These are phyloP conservation scores for Lanmaoa rubissima DNA, from an alignment of 768 basidiomycete genomes.

Conservation along the genomic window DNA sequence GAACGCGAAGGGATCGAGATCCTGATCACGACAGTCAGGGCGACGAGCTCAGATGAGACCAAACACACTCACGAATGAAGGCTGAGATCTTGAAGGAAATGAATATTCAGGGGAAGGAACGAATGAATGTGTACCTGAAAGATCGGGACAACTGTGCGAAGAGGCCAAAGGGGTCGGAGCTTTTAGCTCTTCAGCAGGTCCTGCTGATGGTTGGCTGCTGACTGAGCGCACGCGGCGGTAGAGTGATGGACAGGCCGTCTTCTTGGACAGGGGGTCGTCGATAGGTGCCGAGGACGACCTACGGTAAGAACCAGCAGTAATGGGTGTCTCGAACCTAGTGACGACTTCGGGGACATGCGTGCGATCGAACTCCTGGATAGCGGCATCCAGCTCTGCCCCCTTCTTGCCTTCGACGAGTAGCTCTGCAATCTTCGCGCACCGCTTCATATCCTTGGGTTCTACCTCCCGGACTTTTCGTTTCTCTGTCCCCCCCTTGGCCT, in stretches of 20 bases:
- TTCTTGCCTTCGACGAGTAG: conserved; percentile 66
- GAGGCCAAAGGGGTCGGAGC: conserved; percentile 1
- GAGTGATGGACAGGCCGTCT: conserved; percentile 26
- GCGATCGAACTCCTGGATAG: conserved; percentile 59
- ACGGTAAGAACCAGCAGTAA: conserved; percentile 67
- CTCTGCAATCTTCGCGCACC: conserved; percentile 67
- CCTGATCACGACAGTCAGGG: conserved; percentile 15
- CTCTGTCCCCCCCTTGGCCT: conserved; percentile 29
- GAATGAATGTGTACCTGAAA: conserved; percentile 36
- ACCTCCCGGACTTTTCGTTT: conserved; percentile 37
- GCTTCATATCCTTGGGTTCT: conserved; percentile 52
- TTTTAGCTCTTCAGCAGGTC: conserved; percentile 3
- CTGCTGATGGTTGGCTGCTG: conserved; percentile 23
- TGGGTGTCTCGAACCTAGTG: conserved; percentile 70
- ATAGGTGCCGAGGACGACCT: conserved; percentile 65
- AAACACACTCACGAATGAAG: conserved; percentile 46
- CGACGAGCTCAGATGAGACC: neutral
- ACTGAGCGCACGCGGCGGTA: conserved; percentile 21
- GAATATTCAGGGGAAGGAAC: conserved; percentile 28
- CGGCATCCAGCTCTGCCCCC: conserved; percentile 58
- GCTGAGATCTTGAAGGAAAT: conserved; percentile 40
- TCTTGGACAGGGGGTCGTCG: conserved; percentile 38
- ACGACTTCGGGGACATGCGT: conserved; percentile 56
- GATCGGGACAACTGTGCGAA: conserved; percentile 30
- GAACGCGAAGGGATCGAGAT: conserved; percentile 31